Conservation (phyloP, 768 basidiomycete species). For the Leccinellum albellum region DNA sequence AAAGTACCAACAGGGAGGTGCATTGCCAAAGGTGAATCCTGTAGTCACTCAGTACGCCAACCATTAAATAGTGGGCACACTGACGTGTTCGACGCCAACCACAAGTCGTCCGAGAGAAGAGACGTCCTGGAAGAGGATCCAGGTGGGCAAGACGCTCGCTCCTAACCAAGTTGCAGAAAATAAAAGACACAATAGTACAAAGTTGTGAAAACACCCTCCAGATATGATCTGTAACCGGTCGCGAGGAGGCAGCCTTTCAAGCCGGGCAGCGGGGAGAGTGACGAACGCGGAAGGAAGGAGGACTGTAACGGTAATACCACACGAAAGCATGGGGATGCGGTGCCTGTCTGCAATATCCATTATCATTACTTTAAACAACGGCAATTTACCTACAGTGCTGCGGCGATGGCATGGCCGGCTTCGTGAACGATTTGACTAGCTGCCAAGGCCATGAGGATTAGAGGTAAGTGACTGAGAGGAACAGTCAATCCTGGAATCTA, state of each 20-base stretch:
- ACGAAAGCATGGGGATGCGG: conserved; percentile 54
- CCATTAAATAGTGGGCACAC: conserved; percentile 19
- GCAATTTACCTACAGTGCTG: conserved; percentile 55
- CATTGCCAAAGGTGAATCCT: conserved; percentile 61
- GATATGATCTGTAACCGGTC: conserved; percentile 59
- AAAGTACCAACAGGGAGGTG: conserved; percentile 57
- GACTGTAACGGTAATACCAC: conserved; percentile 58
- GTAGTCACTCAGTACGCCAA: conserved; percentile 5
- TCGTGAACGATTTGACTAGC: conserved; percentile 74
- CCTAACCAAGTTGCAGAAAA: conserved; percentile 33
- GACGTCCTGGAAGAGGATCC: conserved; percentile 50
- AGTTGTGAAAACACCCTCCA: conserved; percentile 78
- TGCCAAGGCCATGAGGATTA: conserved; percentile 60
- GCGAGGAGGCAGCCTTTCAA: conserved; percentile 37
- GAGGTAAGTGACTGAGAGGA: conserved; percentile 65
- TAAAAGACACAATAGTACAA: conserved; percentile 54
- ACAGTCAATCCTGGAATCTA: conserved; percentile 84
- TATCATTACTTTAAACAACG: neutral
- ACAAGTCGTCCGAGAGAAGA: conserved; percentile 52
- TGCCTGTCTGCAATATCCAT: conserved; percentile 44
- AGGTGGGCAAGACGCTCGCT: conserved; percentile 24
- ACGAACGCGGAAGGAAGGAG: conserved; percentile 76
- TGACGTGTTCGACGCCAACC: conserved; percentile 48
- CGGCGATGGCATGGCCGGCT: conserved; percentile 72
- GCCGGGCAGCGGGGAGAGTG: conserved; percentile 44